Evolutionary conservation across 192 early-diverging fungal species (phyloP).

Genomic region (Entophlyctis luteolus): DNA sequence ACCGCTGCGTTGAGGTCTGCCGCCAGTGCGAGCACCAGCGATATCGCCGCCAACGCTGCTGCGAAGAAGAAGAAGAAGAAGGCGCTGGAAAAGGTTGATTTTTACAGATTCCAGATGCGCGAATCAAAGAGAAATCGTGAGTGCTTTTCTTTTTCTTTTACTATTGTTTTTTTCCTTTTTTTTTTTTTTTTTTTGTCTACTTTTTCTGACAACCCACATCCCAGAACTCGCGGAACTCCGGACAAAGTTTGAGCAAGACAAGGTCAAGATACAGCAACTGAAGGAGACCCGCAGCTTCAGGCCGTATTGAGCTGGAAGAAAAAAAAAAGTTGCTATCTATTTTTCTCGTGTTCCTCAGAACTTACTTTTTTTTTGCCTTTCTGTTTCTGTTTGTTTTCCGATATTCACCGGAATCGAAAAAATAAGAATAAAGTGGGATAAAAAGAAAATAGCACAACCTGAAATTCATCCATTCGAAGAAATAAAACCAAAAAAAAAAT

Average conservation of each 20-base stretch:
- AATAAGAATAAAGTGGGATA: too few relatives aligned
- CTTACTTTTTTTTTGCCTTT: too few relatives aligned
- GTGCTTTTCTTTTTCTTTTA: slow-evolving; percentile 12
- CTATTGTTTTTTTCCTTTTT: not conserved
- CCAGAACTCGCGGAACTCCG: slow-evolving; percentile 83
- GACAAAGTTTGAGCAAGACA: slow-evolving; percentile 91
- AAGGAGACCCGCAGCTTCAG: slow-evolving; percentile 78
- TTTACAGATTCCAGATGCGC: slow-evolving; percentile 95
- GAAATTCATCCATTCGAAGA: not conserved
- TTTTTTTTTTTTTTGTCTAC: not conserved
- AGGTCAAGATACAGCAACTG: slow-evolving; percentile 72
- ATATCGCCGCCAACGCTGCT: too few relatives aligned
- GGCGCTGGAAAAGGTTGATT: slow-evolving; percentile 80
- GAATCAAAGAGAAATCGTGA: slow-evolving; percentile 84
- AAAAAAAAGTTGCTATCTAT: not conserved
- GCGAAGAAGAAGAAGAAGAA: slow-evolving; percentile 58
- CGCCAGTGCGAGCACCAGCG: too few relatives aligned
- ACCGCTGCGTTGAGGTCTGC: slow-evolving; percentile 44
- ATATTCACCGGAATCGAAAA: too few relatives aligned
- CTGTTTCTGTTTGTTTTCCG: too few relatives aligned
- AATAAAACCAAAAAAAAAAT: not conserved
- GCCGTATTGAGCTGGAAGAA: slow-evolving; percentile 63
- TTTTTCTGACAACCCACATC: slow-evolving; percentile 17
- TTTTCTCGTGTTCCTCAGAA: too few relatives aligned
- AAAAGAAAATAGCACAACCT: not conserved